Evolutionary conservation across 768 basidiomycete species (phyloP).

Genomic region (Lanmaoa pseudosensibilis): DNA sequence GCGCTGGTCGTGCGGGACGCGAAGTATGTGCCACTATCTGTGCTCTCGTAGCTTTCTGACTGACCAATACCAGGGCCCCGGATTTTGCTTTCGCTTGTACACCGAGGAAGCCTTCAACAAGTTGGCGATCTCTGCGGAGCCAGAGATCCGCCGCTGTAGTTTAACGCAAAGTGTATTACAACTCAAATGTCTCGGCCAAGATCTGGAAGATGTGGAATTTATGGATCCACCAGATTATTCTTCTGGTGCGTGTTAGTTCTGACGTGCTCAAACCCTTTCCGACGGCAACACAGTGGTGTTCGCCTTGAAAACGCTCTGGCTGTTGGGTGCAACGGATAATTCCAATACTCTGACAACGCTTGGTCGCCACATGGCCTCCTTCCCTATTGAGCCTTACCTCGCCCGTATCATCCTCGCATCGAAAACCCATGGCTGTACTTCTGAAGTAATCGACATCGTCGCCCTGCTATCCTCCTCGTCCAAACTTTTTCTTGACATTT

Average conservation of each 20-base stretch:
- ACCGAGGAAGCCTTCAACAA: conserved; percentile 75
- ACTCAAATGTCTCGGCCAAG: conserved; percentile 79
- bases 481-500: conserved; percentile 76
- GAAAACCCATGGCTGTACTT: conserved; percentile 64
- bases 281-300: conserved; percentile 45
- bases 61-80: conserved; percentile 54
- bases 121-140: conserved; percentile 68
- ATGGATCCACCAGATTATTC: conserved; percentile 84
- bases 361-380: conserved; percentile 84
- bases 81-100: conserved; percentile 90
- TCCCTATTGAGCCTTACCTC: conserved; percentile 87
- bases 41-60: not conserved
- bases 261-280: not conserved
- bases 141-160: conserved; percentile 89
- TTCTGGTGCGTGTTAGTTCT: conserved; percentile 55
- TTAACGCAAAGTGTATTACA: conserved; percentile 82
- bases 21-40: conserved; percentile 49
- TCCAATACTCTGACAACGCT: conserved; percentile 63
- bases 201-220: conserved; percentile 78
- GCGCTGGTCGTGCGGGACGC: conserved; percentile 95
- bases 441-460: conserved; percentile 81
- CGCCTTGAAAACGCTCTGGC: conserved; percentile 70
- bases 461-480: conserved; percentile 81
- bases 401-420: conserved; percentile 82
- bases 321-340: conserved; percentile 76